Percentiles rank a stretch among this genome's conserved stretches.
Conservation (phyloP, 352 stramenopile species). For the Thraustochytrium sp. region DNA sequence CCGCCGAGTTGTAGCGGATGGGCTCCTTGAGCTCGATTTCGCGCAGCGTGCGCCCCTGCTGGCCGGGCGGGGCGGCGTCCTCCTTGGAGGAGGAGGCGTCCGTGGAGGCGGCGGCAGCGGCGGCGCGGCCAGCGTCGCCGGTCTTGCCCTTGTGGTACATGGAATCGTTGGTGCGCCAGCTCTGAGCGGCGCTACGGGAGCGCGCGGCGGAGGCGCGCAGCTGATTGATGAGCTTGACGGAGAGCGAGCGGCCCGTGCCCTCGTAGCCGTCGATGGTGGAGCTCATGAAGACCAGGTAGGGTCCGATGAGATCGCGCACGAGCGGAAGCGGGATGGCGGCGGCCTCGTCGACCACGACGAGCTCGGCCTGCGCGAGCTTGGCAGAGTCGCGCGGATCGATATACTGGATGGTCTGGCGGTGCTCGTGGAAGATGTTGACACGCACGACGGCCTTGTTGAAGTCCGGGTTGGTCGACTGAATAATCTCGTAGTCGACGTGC, state of each 20-base stretch:
- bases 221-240: slow-evolving; percentile 97
- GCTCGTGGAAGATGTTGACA: slow-evolving; percentile 93
- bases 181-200: slow-evolving; percentile 48
- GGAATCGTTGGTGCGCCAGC: slow-evolving; percentile 78
- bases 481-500: slow-evolving; percentile 94
- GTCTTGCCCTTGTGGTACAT: slow-evolving; percentile 91
- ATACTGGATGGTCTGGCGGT: slow-evolving; percentile 96
- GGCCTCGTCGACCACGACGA: slow-evolving; percentile 97
- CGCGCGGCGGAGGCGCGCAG: slow-evolving; percentile 77
- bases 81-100: background rate
- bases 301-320: slow-evolving; percentile 87
- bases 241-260: slow-evolving; percentile 94
- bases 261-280: slow-evolving; percentile 99
- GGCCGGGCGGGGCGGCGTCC: slow-evolving; percentile 20
- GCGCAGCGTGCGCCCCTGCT: slow-evolving; percentile 62
- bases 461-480: slow-evolving; percentile 51
- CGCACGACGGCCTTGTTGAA: slow-evolving; percentile 70
- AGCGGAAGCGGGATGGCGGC: slow-evolving; percentile 98
- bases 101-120: background rate
- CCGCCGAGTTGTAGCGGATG: slow-evolving; percentile 91
- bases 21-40: slow-evolving; percentile 93
- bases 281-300: slow-evolving; percentile 96
- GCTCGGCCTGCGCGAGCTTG: slow-evolving; percentile 92
- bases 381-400: slow-evolving; percentile 86
- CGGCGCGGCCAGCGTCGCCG: slow-evolving; percentile 8